A percentile compares a stretch with the other conserved stretches of the same genome.
phyloP scores from a whole-genome alignment of 257 asterid genomes.

The Solanum virginianum region DNA sequence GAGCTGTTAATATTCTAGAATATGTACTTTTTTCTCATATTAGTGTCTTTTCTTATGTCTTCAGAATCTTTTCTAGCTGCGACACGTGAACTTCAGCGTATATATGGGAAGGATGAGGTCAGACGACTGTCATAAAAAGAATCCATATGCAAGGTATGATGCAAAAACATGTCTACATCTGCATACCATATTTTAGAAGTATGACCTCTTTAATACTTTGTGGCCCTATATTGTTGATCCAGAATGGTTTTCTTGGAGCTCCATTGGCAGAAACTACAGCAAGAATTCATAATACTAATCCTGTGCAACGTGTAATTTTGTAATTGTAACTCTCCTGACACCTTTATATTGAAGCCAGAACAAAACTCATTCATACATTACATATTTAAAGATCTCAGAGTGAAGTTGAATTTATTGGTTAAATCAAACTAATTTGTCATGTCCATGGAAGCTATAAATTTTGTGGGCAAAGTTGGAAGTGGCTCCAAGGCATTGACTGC shows the following conservation, averaged over 20 bases:
- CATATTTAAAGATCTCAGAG: neutral
- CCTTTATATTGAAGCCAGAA: neutral
- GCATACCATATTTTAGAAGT: neutral
- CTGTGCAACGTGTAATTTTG: neutral
- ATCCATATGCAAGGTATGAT: neutral
- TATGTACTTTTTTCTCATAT: neutral
- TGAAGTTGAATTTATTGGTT: neutral
- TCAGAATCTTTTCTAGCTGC: conserved; percentile 27
- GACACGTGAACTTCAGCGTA: conserved; percentile 25
- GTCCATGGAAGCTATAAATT: neutral
- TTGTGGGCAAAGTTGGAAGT: neutral
- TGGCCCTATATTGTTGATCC: neutral
- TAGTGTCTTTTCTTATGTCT: neutral
- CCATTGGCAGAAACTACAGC: neutral
- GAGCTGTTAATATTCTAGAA: neutral
- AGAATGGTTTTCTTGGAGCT: neutral
- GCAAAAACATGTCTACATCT: neutral
- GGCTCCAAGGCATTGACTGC: neutral
- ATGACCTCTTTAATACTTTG: neutral
- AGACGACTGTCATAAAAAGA: neutral
- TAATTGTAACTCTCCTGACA: neutral
- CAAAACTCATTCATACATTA: neutral
- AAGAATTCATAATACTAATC: neutral
- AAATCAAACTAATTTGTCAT: neutral
- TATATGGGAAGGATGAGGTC: conserved; percentile 19